Percentiles rank a stretch among this genome's conserved stretches.
Evolutionary conservation across 805 yeast species (phyloP).

Genomic region (Teunomyces atbi): DNA sequence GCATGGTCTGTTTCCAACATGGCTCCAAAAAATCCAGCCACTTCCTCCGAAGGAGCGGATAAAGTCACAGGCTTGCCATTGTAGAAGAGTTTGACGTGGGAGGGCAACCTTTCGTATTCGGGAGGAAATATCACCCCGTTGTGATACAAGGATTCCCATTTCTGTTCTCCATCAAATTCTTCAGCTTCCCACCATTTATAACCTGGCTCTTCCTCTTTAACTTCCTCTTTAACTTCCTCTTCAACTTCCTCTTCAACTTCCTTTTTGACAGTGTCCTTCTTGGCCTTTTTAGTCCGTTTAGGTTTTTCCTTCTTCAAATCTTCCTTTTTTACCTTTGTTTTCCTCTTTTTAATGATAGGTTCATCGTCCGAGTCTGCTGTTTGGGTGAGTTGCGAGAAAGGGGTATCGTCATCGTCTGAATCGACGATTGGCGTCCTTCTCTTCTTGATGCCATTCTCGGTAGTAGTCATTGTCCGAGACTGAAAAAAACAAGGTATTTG

Average conservation of each 20-base stretch:
- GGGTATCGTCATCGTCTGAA: constrained; percentile 16
- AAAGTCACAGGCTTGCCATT: constrained; percentile 73
- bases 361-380: neutral
- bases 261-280: constrained; percentile 3
- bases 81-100: constrained; percentile 69
- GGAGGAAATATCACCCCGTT: constrained; percentile 95
- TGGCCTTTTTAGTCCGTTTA: constrained; percentile 8
- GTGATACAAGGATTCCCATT: constrained; percentile 87
- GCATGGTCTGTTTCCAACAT: constrained; percentile 87
- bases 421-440: neutral
- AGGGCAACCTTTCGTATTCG: constrained; percentile 81
- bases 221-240: constrained; percentile 10
- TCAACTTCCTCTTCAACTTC: constrained; percentile 6
- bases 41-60: constrained; percentile 88
- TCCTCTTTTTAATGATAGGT: constrained; percentile 2
- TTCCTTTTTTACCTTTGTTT: constrained; percentile 13
- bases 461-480: neutral
- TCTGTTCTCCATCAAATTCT: constrained; percentile 61
- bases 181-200: constrained; percentile 77
- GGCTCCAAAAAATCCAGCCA: constrained; percentile 93
- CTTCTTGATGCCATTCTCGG: neutral
- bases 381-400: constrained; percentile 12
- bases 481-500: neutral
- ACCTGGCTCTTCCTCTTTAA: constrained; percentile 18
- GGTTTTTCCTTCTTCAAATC: constrained; percentile 3